These are phyloP conservation scores for Ophiostoma sp. DNA, from an alignment of 2,329 filamentous ascomycete species.

Conservation along the genomic window DNA sequence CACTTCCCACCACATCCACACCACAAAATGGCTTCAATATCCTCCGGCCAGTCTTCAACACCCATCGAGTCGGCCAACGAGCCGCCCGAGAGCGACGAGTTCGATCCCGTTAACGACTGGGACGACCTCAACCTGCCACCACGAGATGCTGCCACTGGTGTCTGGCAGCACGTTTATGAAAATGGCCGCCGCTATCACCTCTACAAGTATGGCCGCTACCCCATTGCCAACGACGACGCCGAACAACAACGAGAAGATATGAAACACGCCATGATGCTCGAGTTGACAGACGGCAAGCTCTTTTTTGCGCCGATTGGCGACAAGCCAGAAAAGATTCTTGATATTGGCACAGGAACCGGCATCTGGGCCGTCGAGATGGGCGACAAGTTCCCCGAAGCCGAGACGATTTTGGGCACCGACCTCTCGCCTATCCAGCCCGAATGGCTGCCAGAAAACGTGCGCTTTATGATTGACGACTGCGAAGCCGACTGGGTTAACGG, in stretches of 20 bases:
- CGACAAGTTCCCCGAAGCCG: slow-evolving; percentile 44
- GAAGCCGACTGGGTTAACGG: slow-evolving; percentile 59
- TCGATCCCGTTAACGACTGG: slow-evolving; percentile 11
- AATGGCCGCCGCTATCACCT: slow-evolving; percentile 42
- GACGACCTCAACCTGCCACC: slow-evolving; percentile 5
- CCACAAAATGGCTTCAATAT: not conserved
- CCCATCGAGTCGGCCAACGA: slow-evolving; percentile 3
- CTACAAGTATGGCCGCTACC: slow-evolving; percentile 47
- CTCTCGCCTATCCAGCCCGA: slow-evolving; percentile 49
- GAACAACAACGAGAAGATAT: slow-evolving; percentile 50
- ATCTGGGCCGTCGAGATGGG: slow-evolving; percentile 47
- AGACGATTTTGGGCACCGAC: slow-evolving; percentile 44
- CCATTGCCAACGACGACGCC: slow-evolving; percentile 48
- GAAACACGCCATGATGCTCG: slow-evolving; percentile 48
- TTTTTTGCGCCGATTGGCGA: slow-evolving; percentile 44
- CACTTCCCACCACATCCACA: not conserved
- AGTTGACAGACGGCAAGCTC: slow-evolving; percentile 45
- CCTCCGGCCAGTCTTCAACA: not conserved
- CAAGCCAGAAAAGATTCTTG: slow-evolving; percentile 46
- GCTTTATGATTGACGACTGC: slow-evolving; percentile 63
- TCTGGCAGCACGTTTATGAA: slow-evolving; percentile 29
- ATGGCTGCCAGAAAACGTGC: slow-evolving; percentile 59
- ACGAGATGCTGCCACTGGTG: slow-evolving; percentile 11
- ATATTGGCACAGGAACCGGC: slow-evolving; percentile 52
- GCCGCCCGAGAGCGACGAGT: slow-evolving; percentile 5